Base-by-base conservation (phyloP, 495 filamentous ascomycete genomes). In the Tirmania nivea region DNA sequence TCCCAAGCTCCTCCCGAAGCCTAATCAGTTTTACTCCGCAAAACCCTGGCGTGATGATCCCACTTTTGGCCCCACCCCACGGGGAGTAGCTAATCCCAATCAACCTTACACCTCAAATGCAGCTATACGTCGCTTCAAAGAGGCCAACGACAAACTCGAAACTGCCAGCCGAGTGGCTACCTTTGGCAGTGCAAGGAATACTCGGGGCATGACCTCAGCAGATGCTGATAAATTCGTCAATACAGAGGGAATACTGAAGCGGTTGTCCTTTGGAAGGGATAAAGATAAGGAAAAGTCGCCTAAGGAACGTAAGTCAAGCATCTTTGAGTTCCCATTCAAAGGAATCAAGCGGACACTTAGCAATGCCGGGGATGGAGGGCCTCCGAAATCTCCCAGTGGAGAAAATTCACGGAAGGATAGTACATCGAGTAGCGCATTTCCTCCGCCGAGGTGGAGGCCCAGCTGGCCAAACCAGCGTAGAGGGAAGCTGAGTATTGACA, bases 111-210 rank as follows among this genome's bases (percentile, higher is more conserved):
- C 61, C 3, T 58, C 62, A 17, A 61, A 61, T 50, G 58, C 58
- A 2, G 62, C 62, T 7, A 64, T 64, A 10, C 37, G 17, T 19
- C 54, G 56, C 31, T 64, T 59, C 19, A 35, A 52, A 16, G n/a
- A 19, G 17, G 60, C 55, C 49, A 36, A 58, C 10, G 56, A 64
- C 9, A 65, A 59, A 25, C 59, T 65, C 20, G 62, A 65, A 31
- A 58, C 62, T 16, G 62, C 62, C 10, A 64, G 61, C 5, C 53
- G 62, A 34, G 62, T 65, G 10, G 62, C 62, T 17, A 65, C 62
- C 5, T 61, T 59, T 48, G 62, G 62, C 10, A 65, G 62, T 34
- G 52, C 61, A 55, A 60, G 50, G 56, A 58, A 55, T 0, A 19
- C 14, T 14, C 54, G 61, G 20, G 37, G 57, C 11, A 42, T 57